Percentiles rank a stretch among this genome's conserved stretches.
phyloP scores from a whole-genome alignment of 1,139 yeast genomes.

The Geotrichum carabidarum region DNA sequence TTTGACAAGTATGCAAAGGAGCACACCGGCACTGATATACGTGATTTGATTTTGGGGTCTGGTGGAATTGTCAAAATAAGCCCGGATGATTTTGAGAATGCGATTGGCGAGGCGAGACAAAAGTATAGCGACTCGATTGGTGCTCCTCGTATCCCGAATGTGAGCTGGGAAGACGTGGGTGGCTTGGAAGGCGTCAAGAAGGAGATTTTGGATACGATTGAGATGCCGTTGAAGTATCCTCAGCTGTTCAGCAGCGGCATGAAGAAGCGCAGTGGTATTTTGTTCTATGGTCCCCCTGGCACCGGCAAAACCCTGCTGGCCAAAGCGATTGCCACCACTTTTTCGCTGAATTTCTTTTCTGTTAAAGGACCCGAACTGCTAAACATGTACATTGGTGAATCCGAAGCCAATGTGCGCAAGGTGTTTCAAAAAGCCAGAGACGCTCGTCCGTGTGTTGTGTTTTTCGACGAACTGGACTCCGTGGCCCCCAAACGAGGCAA shows the following conservation, averaged over 20 bases:
- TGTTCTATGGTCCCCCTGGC: constrained; percentile 97
- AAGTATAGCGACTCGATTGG: constrained; percentile 93
- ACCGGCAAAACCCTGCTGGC: constrained; percentile 94
- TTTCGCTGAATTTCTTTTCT: constrained; percentile 86
- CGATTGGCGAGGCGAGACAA: constrained; percentile 77
- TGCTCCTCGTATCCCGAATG: constrained; percentile 93
- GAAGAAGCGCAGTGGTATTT: constrained; percentile 87
- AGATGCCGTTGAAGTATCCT: constrained; percentile 90
- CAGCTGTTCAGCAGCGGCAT: constrained; percentile 82
- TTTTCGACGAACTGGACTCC: constrained; percentile 94
- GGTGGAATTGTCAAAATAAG: constrained; percentile 50
- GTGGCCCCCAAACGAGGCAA: constrained; percentile 98
- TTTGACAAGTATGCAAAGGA: constrained; percentile 33
- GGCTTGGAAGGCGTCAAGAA: constrained; percentile 85
- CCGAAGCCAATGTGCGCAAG: constrained; percentile 92
- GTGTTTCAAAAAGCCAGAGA: constrained; percentile 93
- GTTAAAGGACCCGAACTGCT: constrained; percentile 93
- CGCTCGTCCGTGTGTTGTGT: constrained; percentile 94
- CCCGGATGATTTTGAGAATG: constrained; percentile 62
- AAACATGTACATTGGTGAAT: constrained; percentile 97
- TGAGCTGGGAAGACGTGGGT: constrained; percentile 92
- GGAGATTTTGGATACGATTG: constrained; percentile 91
- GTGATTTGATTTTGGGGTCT: constrained; percentile 30
- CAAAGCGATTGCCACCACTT: constrained; percentile 93
- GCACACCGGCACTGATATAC: constrained; percentile 27